Percentiles rank a stretch among this genome's conserved stretches.
phyloP scores from a whole-genome alignment of 192 early-diverging fungal genomes.

The Pilaira anomala region DNA sequence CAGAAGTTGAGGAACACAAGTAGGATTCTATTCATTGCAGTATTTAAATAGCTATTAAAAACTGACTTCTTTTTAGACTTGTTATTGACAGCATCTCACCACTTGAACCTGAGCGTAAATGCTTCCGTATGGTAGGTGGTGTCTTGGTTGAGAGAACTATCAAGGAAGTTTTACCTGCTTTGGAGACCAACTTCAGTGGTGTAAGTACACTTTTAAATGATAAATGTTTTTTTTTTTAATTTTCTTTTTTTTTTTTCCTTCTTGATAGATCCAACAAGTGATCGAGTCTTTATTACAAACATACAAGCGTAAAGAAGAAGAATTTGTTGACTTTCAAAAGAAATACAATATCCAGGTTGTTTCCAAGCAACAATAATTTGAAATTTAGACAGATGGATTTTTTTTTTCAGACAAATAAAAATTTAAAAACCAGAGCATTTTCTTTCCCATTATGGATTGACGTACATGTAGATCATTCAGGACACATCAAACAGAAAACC shows the following conservation, averaged over 20 bases:
- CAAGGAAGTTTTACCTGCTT: constrained; percentile 84
- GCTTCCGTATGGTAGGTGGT: constrained; percentile 91
- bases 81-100: constrained; percentile 93
- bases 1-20: constrained; percentile 92
- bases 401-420: too few species aligned
- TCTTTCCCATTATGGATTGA: too few species aligned
- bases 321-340: constrained; percentile 84
- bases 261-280: constrained; percentile 64
- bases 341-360: constrained; percentile 80
- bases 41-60: not conserved
- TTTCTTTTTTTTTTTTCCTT: constrained; percentile 7
- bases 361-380: constrained; percentile 33
- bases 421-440: too few species aligned
- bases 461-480: too few species aligned
- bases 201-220: constrained; percentile 42
- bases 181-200: constrained; percentile 82
- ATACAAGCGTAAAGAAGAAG: constrained; percentile 89
- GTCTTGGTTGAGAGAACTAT: constrained; percentile 93
- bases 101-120: constrained; percentile 79
- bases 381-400: not conserved
- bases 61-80: constrained; percentile 43
- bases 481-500: too few species aligned
- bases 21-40: constrained; percentile 27
- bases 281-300: constrained; percentile 71
- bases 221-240: not conserved